A percentile compares a stretch with the other conserved stretches of the same genome.
Evolutionary conservation across 139 green algal genomes (phyloP).

Genomic region (Haematococcus lacustris): DNA sequence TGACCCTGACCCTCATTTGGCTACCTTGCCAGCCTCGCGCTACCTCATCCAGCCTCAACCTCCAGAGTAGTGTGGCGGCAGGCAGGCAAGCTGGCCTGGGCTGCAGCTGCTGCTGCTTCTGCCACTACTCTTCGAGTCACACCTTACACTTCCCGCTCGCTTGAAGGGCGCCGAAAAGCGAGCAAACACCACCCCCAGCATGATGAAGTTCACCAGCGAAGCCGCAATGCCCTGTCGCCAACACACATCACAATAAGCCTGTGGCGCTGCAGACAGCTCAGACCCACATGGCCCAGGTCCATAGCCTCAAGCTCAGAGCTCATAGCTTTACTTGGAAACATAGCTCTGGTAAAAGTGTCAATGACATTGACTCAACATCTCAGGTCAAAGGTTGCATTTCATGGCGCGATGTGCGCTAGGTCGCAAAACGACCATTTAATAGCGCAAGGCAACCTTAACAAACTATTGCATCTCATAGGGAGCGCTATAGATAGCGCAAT

Average conservation of each 20-base stretch:
- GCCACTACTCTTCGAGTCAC: too few relatives aligned
- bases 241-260: not conserved
- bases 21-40: too few relatives aligned
- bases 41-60: too few relatives aligned
- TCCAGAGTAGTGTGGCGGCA: not conserved
- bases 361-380: not conserved
- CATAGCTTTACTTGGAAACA: not conserved
- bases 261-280: not conserved
- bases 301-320: not conserved
- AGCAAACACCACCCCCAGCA: conserved; percentile 57
- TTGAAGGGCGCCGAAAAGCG: conserved; percentile 57
- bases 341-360: not conserved
- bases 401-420: too few relatives aligned
- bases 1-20: too few relatives aligned
- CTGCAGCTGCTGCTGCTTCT: too few relatives aligned
- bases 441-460: too few relatives aligned
- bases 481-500: too few relatives aligned
- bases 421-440: too few relatives aligned
- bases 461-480: too few relatives aligned
- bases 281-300: not conserved
- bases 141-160: conserved; percentile 39
- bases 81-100: too few relatives aligned
- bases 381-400: too few relatives aligned
- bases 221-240: conserved; percentile 35
- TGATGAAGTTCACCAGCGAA: conserved; percentile 47